Percentiles rank a stretch among this genome's conserved stretches.
Evolutionary conservation across 805 yeast genomes (phyloP).

Genomic region (Nematodospora valgi): DNA sequence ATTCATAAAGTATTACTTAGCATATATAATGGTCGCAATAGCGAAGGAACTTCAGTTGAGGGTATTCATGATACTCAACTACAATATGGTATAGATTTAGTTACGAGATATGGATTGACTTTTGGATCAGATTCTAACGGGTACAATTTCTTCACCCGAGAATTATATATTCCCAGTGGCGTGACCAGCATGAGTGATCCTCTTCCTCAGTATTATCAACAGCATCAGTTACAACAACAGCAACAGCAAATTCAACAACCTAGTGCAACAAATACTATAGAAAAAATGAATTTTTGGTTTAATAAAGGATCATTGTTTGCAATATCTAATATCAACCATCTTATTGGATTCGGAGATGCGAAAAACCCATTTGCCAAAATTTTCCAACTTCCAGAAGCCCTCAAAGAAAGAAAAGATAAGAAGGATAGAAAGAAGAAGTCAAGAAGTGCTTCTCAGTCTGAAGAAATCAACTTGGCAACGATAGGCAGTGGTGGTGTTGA

Average conservation of each 20-base stretch:
- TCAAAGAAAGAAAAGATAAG: constrained; percentile 68
- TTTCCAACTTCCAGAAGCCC: constrained; percentile 67
- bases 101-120: constrained; percentile 60
- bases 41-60: constrained; percentile 14
- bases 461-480: constrained; percentile 6
- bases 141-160: constrained; percentile 55
- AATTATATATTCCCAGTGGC: constrained; percentile 32
- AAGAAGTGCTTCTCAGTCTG: constrained; percentile 15
- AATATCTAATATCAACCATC: constrained; percentile 67
- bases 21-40: constrained; percentile 34
- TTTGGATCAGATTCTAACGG: constrained; percentile 68
- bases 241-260: constrained; percentile 15
- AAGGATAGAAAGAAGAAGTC: constrained; percentile 61
- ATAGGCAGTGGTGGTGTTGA: constrained; percentile 20
- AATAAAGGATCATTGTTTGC: constrained; percentile 76
- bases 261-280: constrained; percentile 30
- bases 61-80: constrained; percentile 42
- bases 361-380: constrained; percentile 73
- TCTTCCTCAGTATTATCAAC: constrained; percentile 22
- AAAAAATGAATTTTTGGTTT: constrained; percentile 66
- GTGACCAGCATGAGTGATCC: constrained; percentile 11
- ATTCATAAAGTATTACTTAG: constrained; percentile 66
- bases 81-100: constrained; percentile 56
- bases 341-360: constrained; percentile 76
- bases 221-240: constrained; percentile 13